Evolutionary conservation across 371 early-diverging fungal genomes (phyloP), one percentile per base, ranked within the genome.

Genomic region (Rhizopus sp.): DNA sequence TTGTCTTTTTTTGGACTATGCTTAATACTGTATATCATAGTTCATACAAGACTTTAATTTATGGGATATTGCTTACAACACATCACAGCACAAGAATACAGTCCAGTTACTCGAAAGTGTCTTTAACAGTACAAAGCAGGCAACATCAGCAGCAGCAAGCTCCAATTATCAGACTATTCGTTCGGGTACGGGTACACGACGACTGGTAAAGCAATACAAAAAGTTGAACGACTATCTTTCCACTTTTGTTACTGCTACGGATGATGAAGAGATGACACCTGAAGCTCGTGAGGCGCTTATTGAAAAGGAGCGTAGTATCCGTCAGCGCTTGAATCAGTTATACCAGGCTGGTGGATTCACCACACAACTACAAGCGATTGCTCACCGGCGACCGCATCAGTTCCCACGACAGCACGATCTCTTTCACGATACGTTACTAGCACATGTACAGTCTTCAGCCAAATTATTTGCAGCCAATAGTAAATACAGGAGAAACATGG

Each of bases 211-310:
- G 49, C 71, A 78, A 49, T 74, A 64, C 48, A 57, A 63, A 7
- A 66, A 66, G 1, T 52, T 89, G 12, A 69, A 64, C 1, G 81
- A 68, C 8, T 90, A 82, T 55, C 62, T 88, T 5, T 60, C 64
- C 4, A 84, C 90, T 0, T 88, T 86, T 65, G 65, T 83, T 13
- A 73, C 80, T 7, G 56, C 76, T 3, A 41, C 42, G 3, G 62
- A 62, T 9, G 86, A 87, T 45, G 75, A 77, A 30, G 85, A 86
- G 33, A 63, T 82, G 3, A 78, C 86, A 0, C 71, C 72, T 3
- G 80, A 81, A 23, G 81, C 81, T 30, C 69, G 77, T 1, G 64
- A 83, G 1, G 45, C 31, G 2, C 60, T 81, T 1, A 73, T 81
- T 0, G 59, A 66, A 32, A 61, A 71, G 35, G 85, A 85, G 33